A percentile compares a stretch with the other conserved stretches of the same genome.
These are phyloP conservation scores for Cladophialophora immunda DNA, from an alignment of 2,329 filamentous ascomycete genomes.

Conservation along the genomic window DNA sequence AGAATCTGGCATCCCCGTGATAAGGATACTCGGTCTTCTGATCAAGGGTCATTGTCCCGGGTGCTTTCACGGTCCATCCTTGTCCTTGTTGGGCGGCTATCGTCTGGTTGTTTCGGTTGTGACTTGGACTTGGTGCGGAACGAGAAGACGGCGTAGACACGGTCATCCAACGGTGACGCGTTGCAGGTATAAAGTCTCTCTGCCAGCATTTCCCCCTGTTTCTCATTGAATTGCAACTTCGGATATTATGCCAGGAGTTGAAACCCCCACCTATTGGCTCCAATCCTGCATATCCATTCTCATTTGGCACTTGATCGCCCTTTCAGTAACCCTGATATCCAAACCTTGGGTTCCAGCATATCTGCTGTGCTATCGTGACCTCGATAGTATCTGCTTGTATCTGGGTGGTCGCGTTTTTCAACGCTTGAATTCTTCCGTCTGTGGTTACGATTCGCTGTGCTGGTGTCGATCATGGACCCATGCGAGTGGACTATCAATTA, in stretches of 20 bases:
- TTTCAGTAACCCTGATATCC: not conserved
- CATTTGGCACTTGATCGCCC: not conserved
- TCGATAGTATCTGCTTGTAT: not conserved
- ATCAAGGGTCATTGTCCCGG: not conserved
- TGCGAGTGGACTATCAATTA: too few species aligned
- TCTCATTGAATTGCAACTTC: conserved; percentile 10
- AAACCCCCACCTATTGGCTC: not conserved
- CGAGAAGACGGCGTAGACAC: not conserved
- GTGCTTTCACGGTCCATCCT: conserved; percentile 4
- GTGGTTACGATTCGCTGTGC: not conserved
- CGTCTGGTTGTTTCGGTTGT: conserved; percentile 17
- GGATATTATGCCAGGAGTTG: conserved; percentile 17
- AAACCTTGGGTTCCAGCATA: not conserved
- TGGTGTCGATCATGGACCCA: too few species aligned
- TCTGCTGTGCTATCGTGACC: not conserved
- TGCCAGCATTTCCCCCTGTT: conserved; percentile 4
- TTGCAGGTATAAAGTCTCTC: not conserved
- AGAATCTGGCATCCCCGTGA: not conserved
- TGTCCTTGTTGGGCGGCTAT: conserved; percentile 19
- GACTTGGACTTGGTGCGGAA: conserved; percentile 1
- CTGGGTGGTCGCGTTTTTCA: not conserved
- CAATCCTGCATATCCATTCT: not conserved
- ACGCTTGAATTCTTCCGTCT: not conserved
- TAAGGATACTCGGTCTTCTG: not conserved
- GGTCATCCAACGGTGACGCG: conserved; percentile 1